Evolutionary conservation across 306 rosid species (phyloP).

Genomic region (Vigna unguiculata): DNA sequence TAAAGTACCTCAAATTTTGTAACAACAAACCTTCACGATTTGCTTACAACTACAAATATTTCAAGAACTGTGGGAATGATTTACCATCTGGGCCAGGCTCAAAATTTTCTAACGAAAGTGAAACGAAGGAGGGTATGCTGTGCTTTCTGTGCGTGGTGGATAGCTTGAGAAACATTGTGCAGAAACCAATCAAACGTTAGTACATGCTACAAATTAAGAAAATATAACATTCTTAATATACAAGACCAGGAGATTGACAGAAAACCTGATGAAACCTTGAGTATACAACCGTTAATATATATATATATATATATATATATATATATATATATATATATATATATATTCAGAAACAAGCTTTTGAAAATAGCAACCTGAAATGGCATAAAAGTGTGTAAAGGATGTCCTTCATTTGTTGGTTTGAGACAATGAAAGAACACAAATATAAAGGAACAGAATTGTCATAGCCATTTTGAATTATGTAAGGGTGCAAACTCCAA

Average conservation of each 20-base stretch:
- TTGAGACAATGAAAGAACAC: constrained; percentile 22
- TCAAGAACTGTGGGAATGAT: no score
- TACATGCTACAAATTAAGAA: constrained; percentile 20
- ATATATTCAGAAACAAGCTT: constrained; percentile 70
- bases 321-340: no score
- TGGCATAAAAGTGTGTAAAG: constrained; percentile 39
- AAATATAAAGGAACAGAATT: constrained; percentile 37
- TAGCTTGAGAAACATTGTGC: constrained; percentile 66
- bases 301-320: no score
- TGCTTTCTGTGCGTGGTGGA: constrained; percentile 98
- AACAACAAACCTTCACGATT: no score
- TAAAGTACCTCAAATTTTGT: no score
- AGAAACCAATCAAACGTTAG: constrained; percentile 41
- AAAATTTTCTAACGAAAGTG: no score
- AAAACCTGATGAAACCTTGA: constrained; percentile 94
- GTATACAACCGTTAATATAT: constrained; percentile 93
- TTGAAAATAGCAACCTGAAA: constrained; percentile 83
- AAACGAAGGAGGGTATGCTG: constrained; percentile 92
- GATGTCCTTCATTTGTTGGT: constrained; percentile 6
- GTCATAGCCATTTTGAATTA: constrained; percentile 79
- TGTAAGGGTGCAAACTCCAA: constrained; percentile 85
- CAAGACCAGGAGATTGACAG: constrained; percentile 19
- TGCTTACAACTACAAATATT: no score
- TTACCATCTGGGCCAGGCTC: no score
- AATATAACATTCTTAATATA: constrained; percentile 22